Evolutionary conservation across 257 asterid species (phyloP), one percentile per base, ranked within the genome.

Genomic region (Fraxinus quadrangulata): DNA sequence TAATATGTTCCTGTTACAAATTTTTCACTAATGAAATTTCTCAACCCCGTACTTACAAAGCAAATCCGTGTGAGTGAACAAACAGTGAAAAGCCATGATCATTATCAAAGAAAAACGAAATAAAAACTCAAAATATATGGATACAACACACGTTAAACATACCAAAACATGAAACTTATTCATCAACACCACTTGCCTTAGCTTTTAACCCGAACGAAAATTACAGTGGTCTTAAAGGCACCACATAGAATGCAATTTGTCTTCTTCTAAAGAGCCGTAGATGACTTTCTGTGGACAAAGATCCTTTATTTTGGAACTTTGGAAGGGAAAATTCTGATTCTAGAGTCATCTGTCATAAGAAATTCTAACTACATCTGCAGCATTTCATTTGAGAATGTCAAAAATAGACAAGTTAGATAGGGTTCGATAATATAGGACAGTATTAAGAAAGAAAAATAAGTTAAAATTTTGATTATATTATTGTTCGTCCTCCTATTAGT

Each of bases 221-320:
- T 56, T 5, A 6, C 12, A n/a, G 28, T 56, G 26, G 66, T 19
- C 26, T 56, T n/a, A 71, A 56, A 19, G 77, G 70, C 65, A 72
- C 39, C 79, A 80, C 69, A 77, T 67, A 39, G 19, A 67, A 37
- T 59, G 36, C 51, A 36, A 56, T 56, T 26, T 5, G 72, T 71
- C 59, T 71, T 72, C 85, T 56, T 31, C 81, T 28, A 40, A 68
- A 8, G 72, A 51, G 54, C 51, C 66, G 51, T 3, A 75, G 81
- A 70, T 40, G 65, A 81, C 28, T 56, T 66, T 39, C n/a, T 56
- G 56, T 39, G 72, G 76, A 70, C 33, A 72, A 34, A 54, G 76
- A 78, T 77, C 79, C 67, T 19, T 82, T 77, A 80, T 79, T 81
- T 16, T 74, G 63, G n/a, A 70, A 77, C 61, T 66, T 28, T 67